Percentiles rank a stretch among this genome's conserved stretches.
These are phyloP conservation scores for Kuraishia molischiana DNA, from an alignment of 805 yeast species.

Conservation along the genomic window DNA sequence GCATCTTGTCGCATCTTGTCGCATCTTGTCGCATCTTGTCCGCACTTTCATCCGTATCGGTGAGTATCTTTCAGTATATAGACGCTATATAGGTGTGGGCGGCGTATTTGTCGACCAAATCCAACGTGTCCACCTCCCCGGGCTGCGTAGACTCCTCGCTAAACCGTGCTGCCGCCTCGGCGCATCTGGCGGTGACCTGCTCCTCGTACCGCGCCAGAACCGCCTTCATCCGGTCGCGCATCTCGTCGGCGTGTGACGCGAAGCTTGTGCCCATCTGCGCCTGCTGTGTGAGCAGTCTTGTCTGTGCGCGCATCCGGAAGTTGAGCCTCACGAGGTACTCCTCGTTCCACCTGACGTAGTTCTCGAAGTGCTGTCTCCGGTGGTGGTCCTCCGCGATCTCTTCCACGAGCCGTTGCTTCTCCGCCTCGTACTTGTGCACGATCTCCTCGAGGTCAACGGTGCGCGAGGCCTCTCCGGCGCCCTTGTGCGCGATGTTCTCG, in stretches of 20 bases:
- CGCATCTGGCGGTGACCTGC: not conserved
- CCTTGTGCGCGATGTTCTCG: slow-evolving; percentile 47
- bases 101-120: not conserved
- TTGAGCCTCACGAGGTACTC: slow-evolving; percentile 12
- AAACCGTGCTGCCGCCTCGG: not conserved
- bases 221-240: not conserved
- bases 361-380: slow-evolving; percentile 11
- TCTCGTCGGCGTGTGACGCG: too few relatives aligned
- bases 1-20: too few relatives aligned
- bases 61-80: too few relatives aligned
- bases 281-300: too few relatives aligned
- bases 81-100: too few relatives aligned
- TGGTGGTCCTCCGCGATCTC: slow-evolving; percentile 8
- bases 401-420: slow-evolving; percentile 11
- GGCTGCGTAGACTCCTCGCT: not conserved
- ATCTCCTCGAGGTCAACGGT: slow-evolving; percentile 25
- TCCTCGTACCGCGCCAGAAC: not conserved
- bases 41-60: too few relatives aligned
- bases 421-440: slow-evolving; percentile 14
- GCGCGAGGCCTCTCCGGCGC: slow-evolving; percentile 26
- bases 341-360: slow-evolving; percentile 15
- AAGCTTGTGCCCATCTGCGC: too few relatives aligned
- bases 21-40: too few relatives aligned
- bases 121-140: not conserved
- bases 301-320: slow-evolving; percentile 4